Conservation (phyloP, 2,329 filamentous ascomycete genomes). For the Xylariaceae sp. region DNA sequence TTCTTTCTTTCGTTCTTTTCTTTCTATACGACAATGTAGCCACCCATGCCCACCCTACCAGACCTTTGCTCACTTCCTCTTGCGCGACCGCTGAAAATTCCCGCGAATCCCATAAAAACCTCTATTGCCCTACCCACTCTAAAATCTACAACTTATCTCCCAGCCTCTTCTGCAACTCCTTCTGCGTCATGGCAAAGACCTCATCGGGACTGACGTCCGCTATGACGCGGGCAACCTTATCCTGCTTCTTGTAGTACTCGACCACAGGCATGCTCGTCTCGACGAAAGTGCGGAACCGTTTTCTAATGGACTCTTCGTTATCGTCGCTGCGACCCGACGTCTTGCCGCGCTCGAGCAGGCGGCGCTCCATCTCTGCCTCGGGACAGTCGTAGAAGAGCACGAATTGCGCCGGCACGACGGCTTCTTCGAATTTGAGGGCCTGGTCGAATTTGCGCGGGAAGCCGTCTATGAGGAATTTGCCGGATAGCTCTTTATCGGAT, state of each 20-base stretch:
- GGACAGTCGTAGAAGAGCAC: slow-evolving; percentile 94
- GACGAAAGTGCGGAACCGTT: slow-evolving; percentile 90
- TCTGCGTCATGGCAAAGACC: slow-evolving; percentile 53
- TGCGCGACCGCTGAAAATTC: too few species aligned
- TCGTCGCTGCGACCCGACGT: slow-evolving; percentile 89
- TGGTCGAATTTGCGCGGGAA: slow-evolving; percentile 98
- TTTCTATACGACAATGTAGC: slow-evolving; percentile 10
- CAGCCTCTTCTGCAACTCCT: slow-evolving; percentile 46
- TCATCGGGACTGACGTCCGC: slow-evolving; percentile 64
- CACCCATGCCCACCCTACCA: background rate
- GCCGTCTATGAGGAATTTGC: slow-evolving; percentile 73
- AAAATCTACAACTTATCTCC: slow-evolving; percentile 36
- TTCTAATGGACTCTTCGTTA: slow-evolving; percentile 92
- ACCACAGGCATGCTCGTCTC: slow-evolving; percentile 98
- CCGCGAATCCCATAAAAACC: too few species aligned
- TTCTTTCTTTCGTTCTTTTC: too few species aligned
- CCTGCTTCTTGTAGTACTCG: slow-evolving; percentile 71
- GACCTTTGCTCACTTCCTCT: background rate
- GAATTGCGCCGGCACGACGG: slow-evolving; percentile 77
- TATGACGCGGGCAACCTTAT: slow-evolving; percentile 74
- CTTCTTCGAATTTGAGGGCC: slow-evolving; percentile 86
- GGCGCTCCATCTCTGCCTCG: slow-evolving; percentile 79
- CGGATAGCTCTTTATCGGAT: slow-evolving; percentile 39
- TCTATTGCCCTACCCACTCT: background rate
- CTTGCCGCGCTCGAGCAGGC: slow-evolving; percentile 84